Evolutionary conservation across 148 eudicot species (phyloP).

Genomic region (Dianthus caryophyllus): DNA sequence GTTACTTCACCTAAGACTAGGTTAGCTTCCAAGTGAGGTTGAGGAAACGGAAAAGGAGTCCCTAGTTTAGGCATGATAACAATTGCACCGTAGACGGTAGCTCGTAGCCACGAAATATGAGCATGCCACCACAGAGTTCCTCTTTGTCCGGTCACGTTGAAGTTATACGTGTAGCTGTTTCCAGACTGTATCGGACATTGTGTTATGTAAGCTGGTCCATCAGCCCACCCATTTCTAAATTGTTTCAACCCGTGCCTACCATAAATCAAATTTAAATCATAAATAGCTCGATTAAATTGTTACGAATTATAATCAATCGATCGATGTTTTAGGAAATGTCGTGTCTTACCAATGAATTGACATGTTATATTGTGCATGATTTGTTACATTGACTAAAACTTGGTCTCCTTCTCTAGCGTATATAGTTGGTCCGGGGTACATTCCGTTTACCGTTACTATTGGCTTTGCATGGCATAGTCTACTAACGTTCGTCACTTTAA

Average conservation of each 20-base stretch:
- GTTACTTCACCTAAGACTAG: slow-evolving; percentile 33
- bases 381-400: slow-evolving; percentile 50
- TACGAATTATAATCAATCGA: too few relatives aligned
- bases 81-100: slow-evolving; percentile 62
- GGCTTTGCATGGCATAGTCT: slow-evolving; percentile 65
- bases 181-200: slow-evolving; percentile 63
- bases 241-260: slow-evolving; percentile 66
- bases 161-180: slow-evolving; percentile 42
- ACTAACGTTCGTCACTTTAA: slow-evolving; percentile 41
- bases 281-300: too few relatives aligned
- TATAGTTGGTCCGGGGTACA: slow-evolving; percentile 65
- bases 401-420: slow-evolving; percentile 56
- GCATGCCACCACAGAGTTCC: slow-evolving; percentile 83
- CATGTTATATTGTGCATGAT: slow-evolving; percentile 51
- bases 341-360: slow-evolving; percentile 56
- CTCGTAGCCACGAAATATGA: slow-evolving; percentile 63
- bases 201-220: too few relatives aligned
- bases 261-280: background rate
- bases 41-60: slow-evolving; percentile 50
- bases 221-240: slow-evolving; percentile 60
- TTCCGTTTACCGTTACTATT: slow-evolving; percentile 62
- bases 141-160: slow-evolving; percentile 57
- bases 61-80: slow-evolving; percentile 54
- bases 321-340: too few relatives aligned
- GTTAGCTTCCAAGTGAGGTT: slow-evolving; percentile 41